phyloP scores from a whole-genome alignment of 805 yeast species.

The Hanseniaspora valbyensis region DNA sequence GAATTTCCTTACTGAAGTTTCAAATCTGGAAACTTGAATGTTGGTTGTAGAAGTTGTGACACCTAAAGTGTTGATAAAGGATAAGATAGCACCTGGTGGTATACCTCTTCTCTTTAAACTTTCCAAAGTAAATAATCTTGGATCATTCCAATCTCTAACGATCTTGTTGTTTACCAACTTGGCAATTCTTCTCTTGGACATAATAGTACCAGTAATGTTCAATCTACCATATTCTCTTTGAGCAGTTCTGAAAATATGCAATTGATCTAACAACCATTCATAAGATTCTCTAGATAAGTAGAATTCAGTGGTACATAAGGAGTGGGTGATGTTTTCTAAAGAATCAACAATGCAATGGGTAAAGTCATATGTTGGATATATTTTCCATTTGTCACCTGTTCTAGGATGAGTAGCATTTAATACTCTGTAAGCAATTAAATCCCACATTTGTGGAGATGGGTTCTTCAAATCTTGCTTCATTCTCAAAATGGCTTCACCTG shows the following conservation, averaged over 20 bases:
- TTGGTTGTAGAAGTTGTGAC: conserved; percentile 89
- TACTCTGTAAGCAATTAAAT: conserved; percentile 91
- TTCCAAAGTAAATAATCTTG: conserved; percentile 87
- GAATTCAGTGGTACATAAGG: conserved; percentile 93
- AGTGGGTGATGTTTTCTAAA: conserved; percentile 89
- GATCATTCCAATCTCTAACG: conserved; percentile 98
- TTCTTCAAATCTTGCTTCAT: conserved; percentile 89
- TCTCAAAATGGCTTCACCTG: conserved; percentile 89
- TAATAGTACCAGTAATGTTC: conserved; percentile 83
- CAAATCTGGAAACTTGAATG: conserved; percentile 83
- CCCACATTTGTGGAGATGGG: conserved; percentile 99
- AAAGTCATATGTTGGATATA: conserved; percentile 96
- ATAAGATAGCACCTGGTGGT: conserved; percentile 94
- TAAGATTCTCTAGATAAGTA: conserved; percentile 84
- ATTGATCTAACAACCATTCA: conserved; percentile 95
- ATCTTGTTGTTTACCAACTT: conserved; percentile 68
- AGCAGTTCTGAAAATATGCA: conserved; percentile 93
- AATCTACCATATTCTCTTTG: conserved; percentile 97
- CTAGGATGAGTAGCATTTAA: conserved; percentile 87
- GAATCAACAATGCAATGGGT: conserved; percentile 99
- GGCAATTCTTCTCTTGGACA: conserved; percentile 93
- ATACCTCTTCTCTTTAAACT: conserved; percentile 94
- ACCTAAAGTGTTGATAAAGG: conserved; percentile 89
- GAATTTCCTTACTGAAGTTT: conserved; percentile 74
- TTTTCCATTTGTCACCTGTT: conserved; percentile 95